Base-by-base conservation (phyloP, 768 basidiomycete species). In the Suillus plorans region DNA sequence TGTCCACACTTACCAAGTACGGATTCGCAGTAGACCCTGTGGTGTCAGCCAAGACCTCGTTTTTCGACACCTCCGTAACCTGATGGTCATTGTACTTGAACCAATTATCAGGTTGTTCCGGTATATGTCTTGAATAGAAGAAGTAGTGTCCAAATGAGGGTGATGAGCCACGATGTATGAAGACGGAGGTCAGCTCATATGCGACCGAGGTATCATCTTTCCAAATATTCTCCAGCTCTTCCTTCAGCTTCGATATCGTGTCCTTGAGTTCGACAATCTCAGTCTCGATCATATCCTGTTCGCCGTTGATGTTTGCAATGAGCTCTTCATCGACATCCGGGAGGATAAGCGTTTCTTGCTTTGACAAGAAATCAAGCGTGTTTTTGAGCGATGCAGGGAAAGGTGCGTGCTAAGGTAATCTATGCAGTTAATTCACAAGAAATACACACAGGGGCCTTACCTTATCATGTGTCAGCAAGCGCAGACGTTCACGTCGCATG, bases 21-120 rank as follows among this genome's bases (percentile, higher is more conserved):
- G 93, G 93, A 71, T 95, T 95, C n/a, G 91, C 93, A 42, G 87
- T 94, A 20, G 86, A 89, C 25, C 91, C 92, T n/a, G 92, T 94
- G 42, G 94, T 92, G 79, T 97, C 93, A 36, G 88, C 89, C 61
- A 97, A 80, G 2, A 98, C 91, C 71, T 97, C 95, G 9, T 87
- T 86, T 71, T 92, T 91, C 10, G 83, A 77, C 0, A 94, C 92
- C 34, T 86, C 82, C 4, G 86, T 83, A 10, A 99, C 94, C 64
- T 86, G 88, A 44, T 93, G 93, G 73, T 98, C 96, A 73, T 98
- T 98, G 79, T 97, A 95, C 78, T 97, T 97, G 84, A 95, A 94
- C 94, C 95, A 98, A 52, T 84, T 82, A 64, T 97, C 90, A 13
- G 89, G 89, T 28, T 86, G 77, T 57, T 86, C 85, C 1, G 95